A percentile compares a stretch with the other conserved stretches of the same genome.
These are phyloP conservation scores for Primulina huaijiensis DNA, from an alignment of 257 asterid species.

Conservation along the genomic window DNA sequence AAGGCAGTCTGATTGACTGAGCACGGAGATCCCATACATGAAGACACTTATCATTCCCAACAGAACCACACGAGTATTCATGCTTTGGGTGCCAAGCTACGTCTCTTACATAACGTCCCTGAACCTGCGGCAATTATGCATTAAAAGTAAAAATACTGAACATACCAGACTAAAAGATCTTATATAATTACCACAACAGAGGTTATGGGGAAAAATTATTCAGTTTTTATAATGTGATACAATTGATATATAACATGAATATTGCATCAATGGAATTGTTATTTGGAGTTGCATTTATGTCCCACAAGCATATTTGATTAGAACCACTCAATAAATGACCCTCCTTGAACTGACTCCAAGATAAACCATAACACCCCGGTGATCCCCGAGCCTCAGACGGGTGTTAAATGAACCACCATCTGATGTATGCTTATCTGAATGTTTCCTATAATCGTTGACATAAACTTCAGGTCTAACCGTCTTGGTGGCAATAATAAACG, in stretches of 20 bases:
- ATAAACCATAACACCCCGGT: too few species aligned
- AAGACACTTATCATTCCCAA: conserved; percentile 84
- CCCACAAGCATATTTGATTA: conserved; percentile 94
- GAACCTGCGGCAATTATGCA: conserved; percentile 43
- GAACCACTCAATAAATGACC: conserved; percentile 93
- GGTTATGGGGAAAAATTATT: too few species aligned
- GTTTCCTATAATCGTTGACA: too few species aligned
- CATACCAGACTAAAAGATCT: not conserved
- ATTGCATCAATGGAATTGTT: conserved; percentile 76
- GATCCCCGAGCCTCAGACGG: too few species aligned
- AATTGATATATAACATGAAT: conserved; percentile 50
- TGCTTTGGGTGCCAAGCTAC: conserved; percentile 96
- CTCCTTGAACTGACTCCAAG: conserved; percentile 37
- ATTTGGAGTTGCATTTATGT: conserved; percentile 83
- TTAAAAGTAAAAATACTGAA: conserved; percentile 3
- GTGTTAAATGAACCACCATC: too few species aligned
- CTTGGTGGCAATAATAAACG: too few species aligned
- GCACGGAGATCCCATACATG: conserved; percentile 81
- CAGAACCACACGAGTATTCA: conserved; percentile 88
- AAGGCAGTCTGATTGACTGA: conserved; percentile 59
- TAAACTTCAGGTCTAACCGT: too few species aligned
- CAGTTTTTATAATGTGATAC: not conserved
- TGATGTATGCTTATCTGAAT: too few species aligned
- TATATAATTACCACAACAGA: too few species aligned
- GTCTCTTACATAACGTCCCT: conserved; percentile 90